Conservation (phyloP, 495 filamentous ascomycete species). For the Staphylotrichum tortipilum region DNA sequence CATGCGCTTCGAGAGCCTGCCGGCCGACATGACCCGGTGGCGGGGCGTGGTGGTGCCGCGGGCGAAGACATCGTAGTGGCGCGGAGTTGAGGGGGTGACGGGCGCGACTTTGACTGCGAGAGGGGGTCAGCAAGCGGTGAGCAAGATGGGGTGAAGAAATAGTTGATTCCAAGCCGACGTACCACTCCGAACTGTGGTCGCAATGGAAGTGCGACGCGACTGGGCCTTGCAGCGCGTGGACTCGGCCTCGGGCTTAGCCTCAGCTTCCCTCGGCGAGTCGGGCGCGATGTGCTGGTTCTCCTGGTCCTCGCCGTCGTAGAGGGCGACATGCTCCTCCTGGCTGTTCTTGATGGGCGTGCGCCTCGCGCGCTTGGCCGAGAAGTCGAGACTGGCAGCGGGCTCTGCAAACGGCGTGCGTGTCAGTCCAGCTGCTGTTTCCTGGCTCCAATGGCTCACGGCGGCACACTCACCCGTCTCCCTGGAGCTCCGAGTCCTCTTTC, state of each 20-base stretch:
- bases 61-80: slow-evolving; percentile 45
- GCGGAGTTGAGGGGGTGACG: slow-evolving; percentile 58
- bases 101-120: slow-evolving; percentile 24
- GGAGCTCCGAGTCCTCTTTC: slow-evolving; percentile 61
- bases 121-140: background rate
- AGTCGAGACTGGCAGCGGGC: slow-evolving; percentile 13
- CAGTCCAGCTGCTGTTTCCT: slow-evolving; percentile 25
- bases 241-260: too few species aligned
- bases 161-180: too few species aligned
- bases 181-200: slow-evolving; percentile 13
- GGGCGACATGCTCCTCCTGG: slow-evolving; percentile 31
- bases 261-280: slow-evolving; percentile 9
- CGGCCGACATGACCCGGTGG: slow-evolving; percentile 42
- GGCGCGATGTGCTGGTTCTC: slow-evolving; percentile 19
- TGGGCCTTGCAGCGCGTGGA: slow-evolving; percentile 23
- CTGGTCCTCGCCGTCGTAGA: slow-evolving; percentile 28
- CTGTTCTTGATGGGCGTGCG: slow-evolving; percentile 24
- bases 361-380: slow-evolving; percentile 55
- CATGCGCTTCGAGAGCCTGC: slow-evolving; percentile 42
- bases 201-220: slow-evolving; percentile 7
- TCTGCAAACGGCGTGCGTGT: slow-evolving; percentile 21
- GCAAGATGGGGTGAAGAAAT: too few species aligned
- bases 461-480: slow-evolving; percentile 47
- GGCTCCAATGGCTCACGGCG: too few species aligned
- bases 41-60: slow-evolving; percentile 37